Conservation (phyloP, 2,329 filamentous ascomycete genomes). For the Ophiostoma quercus region DNA sequence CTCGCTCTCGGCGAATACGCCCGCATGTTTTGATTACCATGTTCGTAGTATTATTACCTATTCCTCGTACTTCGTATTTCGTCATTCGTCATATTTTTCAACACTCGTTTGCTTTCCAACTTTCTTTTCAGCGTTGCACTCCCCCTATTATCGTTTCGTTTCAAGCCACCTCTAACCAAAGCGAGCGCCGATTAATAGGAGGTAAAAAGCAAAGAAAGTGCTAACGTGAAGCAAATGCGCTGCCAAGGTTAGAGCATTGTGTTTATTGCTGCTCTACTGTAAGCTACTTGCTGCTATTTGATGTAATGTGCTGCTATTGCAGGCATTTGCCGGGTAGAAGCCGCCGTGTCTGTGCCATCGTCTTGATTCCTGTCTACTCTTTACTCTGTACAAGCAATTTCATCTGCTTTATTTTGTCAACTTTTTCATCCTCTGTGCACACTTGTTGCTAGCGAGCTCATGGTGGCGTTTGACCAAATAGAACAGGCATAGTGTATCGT, state of each 20-base stretch:
- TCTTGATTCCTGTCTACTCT: neutral
- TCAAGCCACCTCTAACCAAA: constrained; percentile 4
- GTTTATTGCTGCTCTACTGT: neutral
- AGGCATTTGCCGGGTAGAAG: neutral
- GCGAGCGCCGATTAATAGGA: neutral
- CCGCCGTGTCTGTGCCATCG: neutral
- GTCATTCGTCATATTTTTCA: neutral
- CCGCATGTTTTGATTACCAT: neutral
- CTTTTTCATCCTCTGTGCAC: constrained; percentile 11
- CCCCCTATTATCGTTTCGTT: constrained; percentile 5
- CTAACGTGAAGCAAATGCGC: neutral
- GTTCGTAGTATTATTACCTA: no score
- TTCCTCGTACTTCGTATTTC: neutral
- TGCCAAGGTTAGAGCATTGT: neutral
- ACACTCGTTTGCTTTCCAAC: neutral
- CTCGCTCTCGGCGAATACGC: neutral
- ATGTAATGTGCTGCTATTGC: neutral
- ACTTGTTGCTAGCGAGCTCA: neutral
- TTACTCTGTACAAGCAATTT: no score
- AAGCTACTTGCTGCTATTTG: neutral
- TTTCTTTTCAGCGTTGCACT: constrained; percentile 7
- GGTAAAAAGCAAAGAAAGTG: neutral
- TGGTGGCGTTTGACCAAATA: neutral
- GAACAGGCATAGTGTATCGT: neutral
- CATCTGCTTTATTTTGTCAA: neutral